Conservation (phyloP, 2,329 filamentous ascomycete species). For the Macrophomina pseudophaseolina region DNA sequence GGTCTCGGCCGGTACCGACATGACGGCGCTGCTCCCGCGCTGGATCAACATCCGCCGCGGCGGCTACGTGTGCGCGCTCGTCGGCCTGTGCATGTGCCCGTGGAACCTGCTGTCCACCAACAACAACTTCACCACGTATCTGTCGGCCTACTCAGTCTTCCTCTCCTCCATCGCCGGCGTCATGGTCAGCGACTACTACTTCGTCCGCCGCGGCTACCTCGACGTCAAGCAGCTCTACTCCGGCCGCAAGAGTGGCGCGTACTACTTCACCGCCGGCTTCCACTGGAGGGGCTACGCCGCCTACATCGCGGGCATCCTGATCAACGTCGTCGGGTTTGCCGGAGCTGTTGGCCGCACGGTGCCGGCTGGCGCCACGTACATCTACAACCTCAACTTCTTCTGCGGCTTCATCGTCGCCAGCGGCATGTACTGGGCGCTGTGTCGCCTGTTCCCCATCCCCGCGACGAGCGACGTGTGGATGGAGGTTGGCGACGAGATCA, state of each 20-base stretch:
- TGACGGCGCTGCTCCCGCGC: constrained; percentile 79
- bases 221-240: constrained; percentile 81
- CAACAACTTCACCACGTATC: constrained; percentile 89
- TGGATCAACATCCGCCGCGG: constrained; percentile 86
- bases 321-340: constrained; percentile 91
- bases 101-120: constrained; percentile 76
- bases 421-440: constrained; percentile 71
- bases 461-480: constrained; percentile 78
- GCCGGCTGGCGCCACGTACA: constrained; percentile 78
- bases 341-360: constrained; percentile 76
- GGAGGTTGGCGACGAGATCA: constrained; percentile 70
- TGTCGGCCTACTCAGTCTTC: constrained; percentile 91
- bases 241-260: constrained; percentile 67
- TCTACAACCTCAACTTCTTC: constrained; percentile 94
- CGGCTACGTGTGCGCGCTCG: constrained; percentile 79
- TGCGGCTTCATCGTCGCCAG: constrained; percentile 76
- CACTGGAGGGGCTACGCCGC: constrained; percentile 84
- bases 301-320: constrained; percentile 80
- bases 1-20: constrained; percentile 80
- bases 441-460: constrained; percentile 71
- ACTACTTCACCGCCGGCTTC: constrained; percentile 75
- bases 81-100: constrained; percentile 86
- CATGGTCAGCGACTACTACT: constrained; percentile 86
- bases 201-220: constrained; percentile 81
- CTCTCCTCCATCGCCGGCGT: constrained; percentile 93